Percentiles rank a stretch among this genome's conserved stretches.
Conservation (phyloP, 176 grass and related monocot genomes). For the Triticum timopheevii region DNA sequence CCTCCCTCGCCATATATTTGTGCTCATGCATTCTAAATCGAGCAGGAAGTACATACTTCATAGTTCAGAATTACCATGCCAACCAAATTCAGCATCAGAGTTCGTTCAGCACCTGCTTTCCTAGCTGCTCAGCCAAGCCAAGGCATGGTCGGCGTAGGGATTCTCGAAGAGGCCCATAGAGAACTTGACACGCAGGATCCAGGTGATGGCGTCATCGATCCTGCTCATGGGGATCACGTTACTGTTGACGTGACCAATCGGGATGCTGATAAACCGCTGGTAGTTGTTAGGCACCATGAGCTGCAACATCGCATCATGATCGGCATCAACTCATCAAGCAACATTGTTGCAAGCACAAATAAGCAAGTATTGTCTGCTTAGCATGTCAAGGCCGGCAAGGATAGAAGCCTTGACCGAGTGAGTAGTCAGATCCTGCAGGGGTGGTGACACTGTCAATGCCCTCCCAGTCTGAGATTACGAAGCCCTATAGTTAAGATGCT, state of each 20-base stretch:
- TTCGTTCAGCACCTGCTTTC: conserved; percentile 49
- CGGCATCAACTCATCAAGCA: neutral
- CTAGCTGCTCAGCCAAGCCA: conserved; percentile 56
- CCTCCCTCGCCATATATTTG: conserved; percentile 70
- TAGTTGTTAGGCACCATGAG: conserved; percentile 79
- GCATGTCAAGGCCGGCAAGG: conserved; percentile 85
- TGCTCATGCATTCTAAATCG: conserved; percentile 54
- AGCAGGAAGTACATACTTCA: neutral
- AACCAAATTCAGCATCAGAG: neutral
- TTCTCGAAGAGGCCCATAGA: conserved; percentile 86
- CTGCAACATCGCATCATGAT: conserved; percentile 30
- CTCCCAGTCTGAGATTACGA: conserved; percentile 81
- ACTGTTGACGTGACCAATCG: conserved; percentile 8
- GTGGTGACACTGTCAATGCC: conserved; percentile 84
- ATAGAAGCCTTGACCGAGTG: conserved; percentile 72
- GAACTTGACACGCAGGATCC: conserved; percentile 85
- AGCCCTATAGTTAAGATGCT: conserved; percentile 44
- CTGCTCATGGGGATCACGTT: conserved; percentile 12
- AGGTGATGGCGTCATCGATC: conserved; percentile 73
- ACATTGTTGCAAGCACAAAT: neutral
- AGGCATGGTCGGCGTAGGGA: conserved; percentile 47
- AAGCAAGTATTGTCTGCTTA: conserved; percentile 4
- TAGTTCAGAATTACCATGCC: neutral
- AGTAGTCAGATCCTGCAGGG: conserved; percentile 68
- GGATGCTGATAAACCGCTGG: conserved; percentile 54